Conservation (phyloP, 139 green algal genomes). For the Pycnococcus provasolii region DNA sequence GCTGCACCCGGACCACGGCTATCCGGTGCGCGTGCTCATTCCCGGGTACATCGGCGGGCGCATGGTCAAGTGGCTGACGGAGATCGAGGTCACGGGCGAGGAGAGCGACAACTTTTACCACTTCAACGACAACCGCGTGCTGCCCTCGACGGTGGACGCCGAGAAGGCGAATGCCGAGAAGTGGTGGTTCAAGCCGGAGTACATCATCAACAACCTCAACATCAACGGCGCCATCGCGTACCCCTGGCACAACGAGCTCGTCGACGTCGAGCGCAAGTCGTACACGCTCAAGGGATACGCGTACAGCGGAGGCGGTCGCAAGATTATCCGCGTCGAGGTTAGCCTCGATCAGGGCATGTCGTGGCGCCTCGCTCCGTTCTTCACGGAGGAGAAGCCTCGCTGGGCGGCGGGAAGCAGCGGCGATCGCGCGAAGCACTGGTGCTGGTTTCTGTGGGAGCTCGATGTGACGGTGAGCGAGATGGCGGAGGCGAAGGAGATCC, state of each 20-base stretch:
- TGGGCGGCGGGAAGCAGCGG: neutral
- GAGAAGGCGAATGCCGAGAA: slow-evolving; percentile 60
- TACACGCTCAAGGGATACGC: slow-evolving; percentile 38
- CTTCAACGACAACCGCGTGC: slow-evolving; percentile 92
- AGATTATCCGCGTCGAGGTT: slow-evolving; percentile 86
- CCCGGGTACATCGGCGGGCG: slow-evolving; percentile 75
- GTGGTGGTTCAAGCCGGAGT: slow-evolving; percentile 96
- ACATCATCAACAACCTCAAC: slow-evolving; percentile 98
- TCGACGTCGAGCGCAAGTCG: slow-evolving; percentile 39
- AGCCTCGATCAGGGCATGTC: slow-evolving; percentile 72
- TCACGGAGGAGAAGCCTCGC: neutral
- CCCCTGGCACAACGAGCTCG: slow-evolving; percentile 77
- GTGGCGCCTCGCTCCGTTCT: slow-evolving; percentile 16
- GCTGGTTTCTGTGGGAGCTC: slow-evolving; percentile 64
- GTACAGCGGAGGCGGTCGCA: slow-evolving; percentile 59
- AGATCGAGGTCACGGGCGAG: slow-evolving; percentile 66
- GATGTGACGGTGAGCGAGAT: slow-evolving; percentile 44
- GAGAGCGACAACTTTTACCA: slow-evolving; percentile 92
- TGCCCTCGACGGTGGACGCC: slow-evolving; percentile 84
- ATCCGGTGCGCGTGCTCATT: slow-evolving; percentile 67
- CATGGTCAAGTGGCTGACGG: slow-evolving; percentile 77
- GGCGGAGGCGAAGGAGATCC: slow-evolving; percentile 47
- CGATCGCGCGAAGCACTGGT: slow-evolving; percentile 30
- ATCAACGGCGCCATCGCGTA: slow-evolving; percentile 81
- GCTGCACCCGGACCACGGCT: slow-evolving; percentile 64